Percentiles rank a stretch among this genome's conserved stretches.
Conservation (phyloP, 805 yeast genomes). For the Ogataea allantospora region DNA sequence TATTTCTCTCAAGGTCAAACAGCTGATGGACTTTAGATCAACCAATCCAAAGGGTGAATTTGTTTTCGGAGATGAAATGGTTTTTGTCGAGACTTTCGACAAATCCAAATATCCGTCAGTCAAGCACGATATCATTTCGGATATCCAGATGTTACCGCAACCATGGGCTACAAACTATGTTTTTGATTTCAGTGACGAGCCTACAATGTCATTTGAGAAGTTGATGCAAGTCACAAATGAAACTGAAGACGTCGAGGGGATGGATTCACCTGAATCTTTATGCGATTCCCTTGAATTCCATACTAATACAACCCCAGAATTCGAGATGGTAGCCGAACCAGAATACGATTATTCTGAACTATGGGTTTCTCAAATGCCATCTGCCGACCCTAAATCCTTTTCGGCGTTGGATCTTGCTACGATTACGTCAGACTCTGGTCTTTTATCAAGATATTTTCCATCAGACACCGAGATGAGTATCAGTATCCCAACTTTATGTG, state of each 20-base stretch:
- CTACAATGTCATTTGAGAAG: neutral
- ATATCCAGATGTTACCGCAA: no score
- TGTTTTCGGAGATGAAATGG: slow-evolving; percentile 5
- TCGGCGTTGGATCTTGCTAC: neutral
- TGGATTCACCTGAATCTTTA: slow-evolving; percentile 11
- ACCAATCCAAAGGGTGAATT: slow-evolving; percentile 1
- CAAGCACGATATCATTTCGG: neutral
- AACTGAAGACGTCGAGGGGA: slow-evolving; percentile 1
- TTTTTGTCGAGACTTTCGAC: slow-evolving; percentile 1
- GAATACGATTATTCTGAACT: slow-evolving; percentile 1
- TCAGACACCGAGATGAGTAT: neutral
- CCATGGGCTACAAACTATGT: neutral
- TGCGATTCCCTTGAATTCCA: slow-evolving; percentile 1
- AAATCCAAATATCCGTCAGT: neutral
- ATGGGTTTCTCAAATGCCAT: slow-evolving; percentile 1
- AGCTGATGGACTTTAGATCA: slow-evolving; percentile 5
- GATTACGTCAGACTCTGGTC: slow-evolving; percentile 1
- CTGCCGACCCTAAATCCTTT: neutral
- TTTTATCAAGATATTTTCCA: neutral
- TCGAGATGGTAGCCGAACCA: neutral
- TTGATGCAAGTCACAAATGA: neutral
- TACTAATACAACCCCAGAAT: no score
- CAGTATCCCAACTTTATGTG: no score
- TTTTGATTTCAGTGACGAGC: neutral
- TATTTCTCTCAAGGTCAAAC: slow-evolving; percentile 9